Evolutionary conservation across 495 filamentous ascomycete species (phyloP).

Genomic region (Tuber magnatum): DNA sequence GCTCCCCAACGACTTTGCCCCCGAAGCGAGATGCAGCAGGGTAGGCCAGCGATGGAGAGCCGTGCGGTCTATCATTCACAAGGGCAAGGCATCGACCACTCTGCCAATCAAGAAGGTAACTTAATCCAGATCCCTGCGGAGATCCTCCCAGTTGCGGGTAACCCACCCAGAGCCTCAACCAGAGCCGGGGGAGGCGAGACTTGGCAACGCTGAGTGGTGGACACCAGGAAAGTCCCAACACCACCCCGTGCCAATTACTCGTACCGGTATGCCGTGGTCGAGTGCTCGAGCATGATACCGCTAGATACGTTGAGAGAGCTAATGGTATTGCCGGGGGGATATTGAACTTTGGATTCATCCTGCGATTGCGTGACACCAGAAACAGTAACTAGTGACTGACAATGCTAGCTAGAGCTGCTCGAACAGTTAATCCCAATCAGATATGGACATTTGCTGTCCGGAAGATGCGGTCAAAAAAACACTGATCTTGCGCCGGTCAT

Average conservation of each 20-base stretch:
- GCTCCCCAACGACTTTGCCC: not conserved
- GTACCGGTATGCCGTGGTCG: no score
- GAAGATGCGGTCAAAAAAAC: not conserved
- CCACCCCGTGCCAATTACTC: not conserved
- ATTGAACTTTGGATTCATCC: not conserved
- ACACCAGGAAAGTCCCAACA: not conserved
- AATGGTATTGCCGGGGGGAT: not conserved
- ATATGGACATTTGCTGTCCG: not conserved
- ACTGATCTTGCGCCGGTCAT: not conserved
- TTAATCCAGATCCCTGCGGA: slow-evolving; percentile 2
- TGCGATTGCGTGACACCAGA: not conserved
- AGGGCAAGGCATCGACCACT: not conserved
- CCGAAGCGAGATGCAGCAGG: not conserved
- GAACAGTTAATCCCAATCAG: not conserved
- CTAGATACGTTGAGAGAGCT: not conserved
- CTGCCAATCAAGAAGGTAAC: not conserved
- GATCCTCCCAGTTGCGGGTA: not conserved
- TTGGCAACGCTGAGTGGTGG: not conserved
- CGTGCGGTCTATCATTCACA: not conserved
- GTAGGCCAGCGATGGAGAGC: not conserved
- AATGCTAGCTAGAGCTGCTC: not conserved
- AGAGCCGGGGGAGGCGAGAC: not conserved
- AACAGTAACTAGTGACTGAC: not conserved
- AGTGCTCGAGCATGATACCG: no score
- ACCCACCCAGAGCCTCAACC: not conserved